These are phyloP conservation scores for Pyracantha coccinea DNA, from an alignment of 331 rosid species.

Conservation along the genomic window DNA sequence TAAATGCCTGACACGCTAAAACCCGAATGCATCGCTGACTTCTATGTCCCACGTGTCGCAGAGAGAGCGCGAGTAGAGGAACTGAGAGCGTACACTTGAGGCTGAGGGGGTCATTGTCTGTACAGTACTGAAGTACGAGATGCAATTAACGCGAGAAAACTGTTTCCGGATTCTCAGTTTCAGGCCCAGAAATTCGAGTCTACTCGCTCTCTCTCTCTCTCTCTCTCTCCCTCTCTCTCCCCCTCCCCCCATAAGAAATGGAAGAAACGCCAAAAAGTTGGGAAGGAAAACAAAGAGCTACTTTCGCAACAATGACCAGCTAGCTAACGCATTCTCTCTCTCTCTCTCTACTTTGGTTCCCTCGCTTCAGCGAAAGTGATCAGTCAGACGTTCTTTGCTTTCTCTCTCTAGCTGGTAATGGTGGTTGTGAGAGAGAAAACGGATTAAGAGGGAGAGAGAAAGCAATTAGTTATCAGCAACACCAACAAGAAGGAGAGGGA, in stretches of 20 bases:
- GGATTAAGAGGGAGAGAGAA: not conserved
- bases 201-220: not conserved
- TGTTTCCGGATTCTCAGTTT: not conserved
- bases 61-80: not conserved
- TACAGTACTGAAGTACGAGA: not conserved
- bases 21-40: not conserved
- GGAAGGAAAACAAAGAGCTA: conserved; percentile 13
- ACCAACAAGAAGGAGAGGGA: not conserved
- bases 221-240: not conserved
- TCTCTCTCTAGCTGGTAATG: conserved; percentile 22
- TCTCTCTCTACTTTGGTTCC: conserved; percentile 1
- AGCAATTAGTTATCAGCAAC: not conserved
- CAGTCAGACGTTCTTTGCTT: not conserved
- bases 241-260: too few relatives aligned
- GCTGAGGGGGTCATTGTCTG: not conserved
- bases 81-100: not conserved
- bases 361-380: not conserved
- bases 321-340: conserved; percentile 27
- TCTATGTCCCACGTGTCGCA: not conserved
- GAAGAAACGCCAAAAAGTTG: conserved; percentile 20
- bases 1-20: not conserved
- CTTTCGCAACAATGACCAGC: conserved; percentile 34
- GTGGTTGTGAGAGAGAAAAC: conserved; percentile 4
- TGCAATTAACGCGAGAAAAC: not conserved
- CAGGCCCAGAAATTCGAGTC: not conserved